Evolutionary conservation across 1,139 yeast species (phyloP), one percentile per base, ranked within the genome.

Genomic region (Arxiozyma telluris): DNA sequence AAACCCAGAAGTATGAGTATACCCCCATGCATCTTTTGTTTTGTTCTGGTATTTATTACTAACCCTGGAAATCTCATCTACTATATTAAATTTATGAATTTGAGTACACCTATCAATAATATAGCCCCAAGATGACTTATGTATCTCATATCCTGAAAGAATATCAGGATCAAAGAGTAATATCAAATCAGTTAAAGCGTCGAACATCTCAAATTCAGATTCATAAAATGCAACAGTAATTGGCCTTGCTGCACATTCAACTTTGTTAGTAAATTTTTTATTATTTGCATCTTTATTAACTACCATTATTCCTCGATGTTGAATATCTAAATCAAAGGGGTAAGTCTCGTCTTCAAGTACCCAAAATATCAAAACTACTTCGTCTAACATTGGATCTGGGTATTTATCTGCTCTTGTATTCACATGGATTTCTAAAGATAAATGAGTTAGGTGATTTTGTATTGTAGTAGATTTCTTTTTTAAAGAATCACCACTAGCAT

Each of bases 61-160:
- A 1, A 82, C 83, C 51, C 93, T 68, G 0, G 87, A 78, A 1
- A 84, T 65, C 49, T 76, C 74, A 1, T 68, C 68, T 21, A 73
- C 70, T n/a, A 89, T 63, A 61, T 87, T 85, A 23, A 77, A 70
- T 2, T 79, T 80, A 61, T 75, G 75, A 1, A 67, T 70, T 0
- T 58, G 61, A 30, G 74, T 66, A 55, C 81, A 79, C 45, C 98
- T 69, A 56, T 87, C 95, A 44, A 87, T 76, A 0, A 91, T 55
- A 63, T 87, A 93, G 0, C 98, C 98, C 97, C 98, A 91, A 0
- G 97, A 88, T 1, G 79, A 64, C 1, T 84, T 73, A 62, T 89
- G 87, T 11, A 89, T 77, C 64, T 93, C 98, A 66, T 79, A 93
- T 0, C 98, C 98, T 0, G 89, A 77, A 8, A 94, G 65, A 44